Evolutionary conservation across 257 asterid genomes (phyloP).

Genomic region (Orobanche coerulescens): DNA sequence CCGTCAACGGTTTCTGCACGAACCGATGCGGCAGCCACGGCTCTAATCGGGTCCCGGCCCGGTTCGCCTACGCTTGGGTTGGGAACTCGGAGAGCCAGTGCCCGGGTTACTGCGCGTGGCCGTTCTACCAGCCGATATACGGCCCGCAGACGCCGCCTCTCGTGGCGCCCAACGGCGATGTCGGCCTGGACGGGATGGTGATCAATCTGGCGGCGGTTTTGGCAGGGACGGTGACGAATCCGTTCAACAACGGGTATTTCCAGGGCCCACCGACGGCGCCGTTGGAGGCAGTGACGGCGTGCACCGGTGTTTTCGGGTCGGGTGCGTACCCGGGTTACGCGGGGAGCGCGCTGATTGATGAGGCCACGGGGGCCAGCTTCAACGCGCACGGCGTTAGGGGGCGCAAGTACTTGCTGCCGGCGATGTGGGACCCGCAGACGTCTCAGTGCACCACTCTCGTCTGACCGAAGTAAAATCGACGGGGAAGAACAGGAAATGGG

Average conservation of each 20-base stretch:
- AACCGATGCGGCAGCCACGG: conserved; percentile 77
- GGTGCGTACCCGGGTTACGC: conserved; percentile 84
- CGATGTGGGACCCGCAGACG: conserved; percentile 84
- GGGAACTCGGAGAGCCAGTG: conserved; percentile 74
- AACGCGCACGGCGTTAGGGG: conserved; percentile 72
- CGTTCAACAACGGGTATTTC: conserved; percentile 65
- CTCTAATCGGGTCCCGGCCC: conserved; percentile 42
- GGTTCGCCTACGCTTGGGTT: conserved; percentile 77
- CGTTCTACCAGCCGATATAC: conserved; percentile 76
- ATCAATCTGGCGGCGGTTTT: conserved; percentile 65
- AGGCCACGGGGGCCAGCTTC: conserved; percentile 60
- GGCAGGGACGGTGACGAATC: conserved; percentile 88
- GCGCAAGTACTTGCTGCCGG: conserved; percentile 70
- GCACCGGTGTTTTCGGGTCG: conserved; percentile 72
- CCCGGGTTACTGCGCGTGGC: conserved; percentile 93
- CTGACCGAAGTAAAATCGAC: conserved; percentile 16
- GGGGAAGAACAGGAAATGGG: background rate
- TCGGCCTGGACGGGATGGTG: conserved; percentile 81
- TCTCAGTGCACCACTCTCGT: conserved; percentile 63
- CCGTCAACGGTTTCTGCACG: conserved; percentile 63
- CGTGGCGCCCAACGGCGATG: conserved; percentile 72
- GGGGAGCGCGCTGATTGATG: conserved; percentile 47
- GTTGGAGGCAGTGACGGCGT: conserved; percentile 83
- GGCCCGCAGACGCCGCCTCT: conserved; percentile 79
- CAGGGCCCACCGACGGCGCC: conserved; percentile 86